These are phyloP conservation scores for Rosa chinensis DNA, from an alignment of 306 rosid genomes.

Conservation along the genomic window DNA sequence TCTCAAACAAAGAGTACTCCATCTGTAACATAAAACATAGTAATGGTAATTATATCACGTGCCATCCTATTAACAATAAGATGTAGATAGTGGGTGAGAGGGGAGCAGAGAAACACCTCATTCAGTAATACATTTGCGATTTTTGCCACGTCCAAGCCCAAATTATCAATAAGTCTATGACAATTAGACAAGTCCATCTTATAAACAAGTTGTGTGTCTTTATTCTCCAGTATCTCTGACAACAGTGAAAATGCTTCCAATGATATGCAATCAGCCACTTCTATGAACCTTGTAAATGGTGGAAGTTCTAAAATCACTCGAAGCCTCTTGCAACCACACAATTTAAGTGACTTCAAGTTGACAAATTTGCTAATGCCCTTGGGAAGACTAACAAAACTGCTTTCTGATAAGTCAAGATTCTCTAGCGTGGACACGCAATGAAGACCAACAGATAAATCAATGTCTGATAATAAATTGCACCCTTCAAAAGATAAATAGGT, in stretches of 20 bases:
- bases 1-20: not conserved
- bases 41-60: not conserved
- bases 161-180: not conserved
- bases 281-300: fast-evolving
- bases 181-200: not conserved
- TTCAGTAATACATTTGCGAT: not conserved
- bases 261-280: not conserved
- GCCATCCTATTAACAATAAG: not conserved
- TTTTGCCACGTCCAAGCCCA: not conserved
- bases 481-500: not conserved
- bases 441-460: not conserved
- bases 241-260: not conserved
- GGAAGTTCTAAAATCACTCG: not conserved
- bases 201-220: not conserved
- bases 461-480: not conserved
- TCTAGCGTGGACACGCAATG: not conserved
- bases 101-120: not conserved
- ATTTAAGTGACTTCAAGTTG: not conserved
- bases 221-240: not conserved
- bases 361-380: not conserved
- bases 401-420: not conserved
- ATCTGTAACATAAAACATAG: not conserved
- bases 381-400: not conserved
- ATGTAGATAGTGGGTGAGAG: not conserved
- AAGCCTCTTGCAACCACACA: not conserved